Conservation (phyloP, 257 asterid genomes). For the Salvia hispanica region DNA sequence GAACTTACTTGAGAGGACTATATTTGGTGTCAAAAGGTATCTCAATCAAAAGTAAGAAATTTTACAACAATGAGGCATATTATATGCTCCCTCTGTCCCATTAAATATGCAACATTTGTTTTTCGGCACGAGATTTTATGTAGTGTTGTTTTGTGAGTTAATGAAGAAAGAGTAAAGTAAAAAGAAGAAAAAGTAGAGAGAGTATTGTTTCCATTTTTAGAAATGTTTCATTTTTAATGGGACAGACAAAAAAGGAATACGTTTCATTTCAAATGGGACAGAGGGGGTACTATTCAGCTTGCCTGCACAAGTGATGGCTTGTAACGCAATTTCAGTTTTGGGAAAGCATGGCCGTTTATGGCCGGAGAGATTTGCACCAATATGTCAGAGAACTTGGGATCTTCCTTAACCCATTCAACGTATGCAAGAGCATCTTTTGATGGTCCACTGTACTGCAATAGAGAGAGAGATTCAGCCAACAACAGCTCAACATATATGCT, state of each 20-base stretch:
- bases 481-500: conserved; percentile 14
- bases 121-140: no score
- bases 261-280: no score
- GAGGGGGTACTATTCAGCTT: no score
- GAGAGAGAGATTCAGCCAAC: conserved; percentile 32
- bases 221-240: no score
- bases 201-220: no score
- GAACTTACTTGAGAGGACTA: not conserved
- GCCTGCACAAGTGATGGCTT: conserved; percentile 99
- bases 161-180: no score
- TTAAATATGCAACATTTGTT: no score
- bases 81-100: no score
- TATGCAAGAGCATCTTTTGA: conserved; percentile 78
- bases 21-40: not conserved
- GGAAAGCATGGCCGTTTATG: conserved; percentile 76
- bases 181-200: no score
- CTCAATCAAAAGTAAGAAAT: conserved; percentile 10
- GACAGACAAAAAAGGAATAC: no score
- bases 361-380: conserved; percentile 83
- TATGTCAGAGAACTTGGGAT: conserved; percentile 68
- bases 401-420: conserved; percentile 82
- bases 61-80: conserved; percentile 1
- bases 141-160: no score
- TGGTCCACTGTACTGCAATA: conserved; percentile 97
- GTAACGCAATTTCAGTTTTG: conserved; percentile 85